Percentiles rank a stretch among this genome's conserved stretches.
These are phyloP conservation scores for Musa schizocarpa DNA, from an alignment of 176 grass and related monocot genomes.

Conservation along the genomic window DNA sequence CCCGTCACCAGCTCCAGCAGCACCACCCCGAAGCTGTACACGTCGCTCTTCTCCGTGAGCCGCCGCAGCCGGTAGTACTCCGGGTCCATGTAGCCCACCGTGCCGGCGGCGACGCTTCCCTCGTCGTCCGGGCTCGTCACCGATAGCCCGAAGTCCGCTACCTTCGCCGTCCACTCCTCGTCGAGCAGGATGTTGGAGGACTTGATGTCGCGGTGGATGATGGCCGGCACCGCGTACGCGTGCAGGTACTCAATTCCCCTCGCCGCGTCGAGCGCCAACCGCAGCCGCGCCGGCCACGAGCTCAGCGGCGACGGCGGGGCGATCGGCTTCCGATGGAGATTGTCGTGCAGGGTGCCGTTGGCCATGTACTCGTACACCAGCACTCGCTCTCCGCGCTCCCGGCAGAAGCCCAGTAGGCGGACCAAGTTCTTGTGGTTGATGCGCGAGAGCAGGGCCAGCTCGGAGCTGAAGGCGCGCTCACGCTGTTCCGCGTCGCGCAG, in stretches of 20 bases:
- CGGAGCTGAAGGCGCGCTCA: slow-evolving; percentile 63
- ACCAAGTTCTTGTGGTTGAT: slow-evolving; percentile 19
- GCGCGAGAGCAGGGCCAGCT: slow-evolving; percentile 28
- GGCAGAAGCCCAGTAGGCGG: slow-evolving; percentile 16
- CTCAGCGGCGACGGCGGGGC: not conserved
- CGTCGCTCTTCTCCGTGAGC: slow-evolving; percentile 74
- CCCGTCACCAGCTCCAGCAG: slow-evolving; percentile 82
- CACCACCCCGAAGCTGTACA: slow-evolving; percentile 95
- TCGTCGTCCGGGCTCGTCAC: slow-evolving; percentile 8
- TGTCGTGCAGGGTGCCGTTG: slow-evolving; percentile 40
- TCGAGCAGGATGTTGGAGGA: slow-evolving; percentile 53
- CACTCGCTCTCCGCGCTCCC: slow-evolving; percentile 15
- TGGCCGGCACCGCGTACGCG: slow-evolving; percentile 19
- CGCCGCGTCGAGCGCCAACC: slow-evolving; percentile 14
- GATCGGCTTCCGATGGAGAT: slow-evolving; percentile 1
- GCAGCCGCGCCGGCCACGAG: slow-evolving; percentile 6
- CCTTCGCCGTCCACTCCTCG: slow-evolving; percentile 10
- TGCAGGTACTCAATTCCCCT: slow-evolving; percentile 17
- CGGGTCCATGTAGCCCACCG: slow-evolving; percentile 91
- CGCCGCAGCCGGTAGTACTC: slow-evolving; percentile 85
- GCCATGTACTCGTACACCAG: slow-evolving; percentile 98
- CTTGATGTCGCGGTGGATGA: slow-evolving; percentile 59
- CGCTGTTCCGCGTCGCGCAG: slow-evolving; percentile 25
- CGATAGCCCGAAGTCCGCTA: slow-evolving; percentile 15
- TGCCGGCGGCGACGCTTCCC: slow-evolving; percentile 34